Base-by-base conservation (phyloP, 2,329 filamentous ascomycete species). In the Colletotrichum sp. region DNA sequence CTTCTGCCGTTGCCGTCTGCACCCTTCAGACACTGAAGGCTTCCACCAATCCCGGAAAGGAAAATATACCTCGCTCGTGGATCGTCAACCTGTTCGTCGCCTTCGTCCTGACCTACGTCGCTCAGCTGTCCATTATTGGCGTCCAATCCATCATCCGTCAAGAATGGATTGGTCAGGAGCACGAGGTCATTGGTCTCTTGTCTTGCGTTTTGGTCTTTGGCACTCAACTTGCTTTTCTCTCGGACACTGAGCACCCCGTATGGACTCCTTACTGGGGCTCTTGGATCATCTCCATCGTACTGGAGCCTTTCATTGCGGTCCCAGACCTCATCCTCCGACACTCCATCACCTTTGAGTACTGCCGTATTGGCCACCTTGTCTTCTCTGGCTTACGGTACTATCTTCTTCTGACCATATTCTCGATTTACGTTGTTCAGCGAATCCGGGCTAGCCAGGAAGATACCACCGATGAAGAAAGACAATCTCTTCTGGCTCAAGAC, bases 181-280 rank as follows among this genome's bases (percentile, higher is more conserved):
- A 90, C 78, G 83, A 86, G 52, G 85, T 89, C 76, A 88, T 95
- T 70, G 90, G 92, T 70, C 85, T 90, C 49, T 84, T 94, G 30
- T 90, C 92, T 2, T 93, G 91, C 71, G 86, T 92, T 62, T 83
- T 95, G 32, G 87, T 92, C n/a, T 95, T 93, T 82, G 89, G 91
- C 5, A 88, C 93, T 16, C 87, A 93, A 78, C 85, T 92, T 75
- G 87, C 90, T 55, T 88, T 87, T 24, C 86, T 94, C 16, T 84
- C 87, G 4, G 89, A 91, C 69, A 85, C 86, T 21, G 81, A 86
- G 34, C 86, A 87, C 68, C 87, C 88, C 4, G 87, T 91, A 12
- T 93, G 92, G 88, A 92, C 93, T 78, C 92, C 93, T 0, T 92
- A 92, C 77, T 90, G 90, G 77, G 92, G 92, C 21, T 90, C 91